Evolutionary conservation across 345 rosid species (phyloP).

Genomic region (Moricandia moricandioides): DNA sequence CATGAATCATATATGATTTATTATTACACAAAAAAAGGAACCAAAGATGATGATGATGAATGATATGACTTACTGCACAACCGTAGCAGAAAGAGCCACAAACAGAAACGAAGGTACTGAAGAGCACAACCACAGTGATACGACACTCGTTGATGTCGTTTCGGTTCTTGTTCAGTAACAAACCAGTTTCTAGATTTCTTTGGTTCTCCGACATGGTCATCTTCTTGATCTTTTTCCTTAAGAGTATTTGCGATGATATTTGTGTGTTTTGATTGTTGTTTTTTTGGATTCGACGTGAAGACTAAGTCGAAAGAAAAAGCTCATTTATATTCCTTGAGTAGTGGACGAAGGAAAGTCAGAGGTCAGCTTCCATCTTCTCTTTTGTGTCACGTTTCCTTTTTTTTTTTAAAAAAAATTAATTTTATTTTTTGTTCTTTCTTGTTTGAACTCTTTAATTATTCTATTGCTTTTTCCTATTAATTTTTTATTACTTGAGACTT

Average conservation of each 20-base stretch:
- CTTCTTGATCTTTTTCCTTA: background rate
- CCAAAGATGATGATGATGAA: background rate
- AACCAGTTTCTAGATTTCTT: slow-evolving; percentile 29
- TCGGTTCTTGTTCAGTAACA: slow-evolving; percentile 25
- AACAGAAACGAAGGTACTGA: slow-evolving; percentile 42
- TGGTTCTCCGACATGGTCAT: slow-evolving; percentile 31
- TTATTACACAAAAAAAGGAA: no score
- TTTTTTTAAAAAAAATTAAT: background rate
- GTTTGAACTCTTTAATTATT: background rate
- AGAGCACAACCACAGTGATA: slow-evolving; percentile 29
- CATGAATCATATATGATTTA: background rate
- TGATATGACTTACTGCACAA: slow-evolving; percentile 33
- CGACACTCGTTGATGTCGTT: slow-evolving; percentile 38
- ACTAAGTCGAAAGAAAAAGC: slow-evolving; percentile 3
- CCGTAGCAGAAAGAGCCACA: slow-evolving; percentile 44
- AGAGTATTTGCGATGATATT: background rate
- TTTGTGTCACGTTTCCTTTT: slow-evolving; percentile 29
- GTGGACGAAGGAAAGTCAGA: slow-evolving; percentile 31
- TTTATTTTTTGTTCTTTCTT: background rate
- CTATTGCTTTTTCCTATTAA: background rate
- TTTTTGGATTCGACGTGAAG: slow-evolving; percentile 1
- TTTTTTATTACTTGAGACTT: background rate
- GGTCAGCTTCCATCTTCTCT: slow-evolving; percentile 29
- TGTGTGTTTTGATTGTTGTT: no score
- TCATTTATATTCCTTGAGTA: slow-evolving; percentile 33